Evolutionary conservation across 2,329 filamentous ascomycete genomes (phyloP), one percentile per base, ranked within the genome.

Genomic region (Sporothrix phasma): DNA sequence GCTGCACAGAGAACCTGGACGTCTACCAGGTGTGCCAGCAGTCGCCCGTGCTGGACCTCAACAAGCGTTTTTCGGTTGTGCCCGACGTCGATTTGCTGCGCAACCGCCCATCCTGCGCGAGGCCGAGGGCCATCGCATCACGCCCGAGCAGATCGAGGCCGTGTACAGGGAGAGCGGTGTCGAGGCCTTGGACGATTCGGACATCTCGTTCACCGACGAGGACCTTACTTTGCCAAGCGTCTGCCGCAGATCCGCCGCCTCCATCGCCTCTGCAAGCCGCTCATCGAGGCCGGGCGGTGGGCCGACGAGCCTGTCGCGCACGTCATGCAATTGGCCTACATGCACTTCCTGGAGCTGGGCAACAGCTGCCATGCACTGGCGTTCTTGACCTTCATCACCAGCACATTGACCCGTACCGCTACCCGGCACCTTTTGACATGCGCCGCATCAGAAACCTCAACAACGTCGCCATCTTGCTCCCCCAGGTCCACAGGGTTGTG

Each of bases 401-500:
- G 5, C 71, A 76, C 24, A 76, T 78, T 67, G 80, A 85, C 37
- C 79, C 83, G 0, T 80, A 79, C 69, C 79, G 77, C 47, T 76
- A 77, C 61, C 74, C 78, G 13, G 76, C 79, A 63, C 80, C 81
- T 0, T 84, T 83, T 68, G 76, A 80, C 54, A 76, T 77, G 0
- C 74, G 76, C 29, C 75, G 84, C 26, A 73, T 83, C 31, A 82
- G 81, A 69, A 77, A 78, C 11, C 70, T 84, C 11, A 74, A 84
- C 61, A 75, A 79, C 53, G 73, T 85, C 17, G 79, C 79, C 51
- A 82, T 67, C 68, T 26, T 71, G 66, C 58, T 73, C 51, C 68
- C 69, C 17, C 69, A 69, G 49, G 66, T 73, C 1, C 63, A 71
- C 15, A 68, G 68, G 1, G 67, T 67, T 17, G 47, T 51, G 17